A percentile compares a stretch with the other conserved stretches of the same genome.
Conservation (phyloP, 2,329 filamentous ascomycete species). For the Aureobasidium mangrovei region DNA sequence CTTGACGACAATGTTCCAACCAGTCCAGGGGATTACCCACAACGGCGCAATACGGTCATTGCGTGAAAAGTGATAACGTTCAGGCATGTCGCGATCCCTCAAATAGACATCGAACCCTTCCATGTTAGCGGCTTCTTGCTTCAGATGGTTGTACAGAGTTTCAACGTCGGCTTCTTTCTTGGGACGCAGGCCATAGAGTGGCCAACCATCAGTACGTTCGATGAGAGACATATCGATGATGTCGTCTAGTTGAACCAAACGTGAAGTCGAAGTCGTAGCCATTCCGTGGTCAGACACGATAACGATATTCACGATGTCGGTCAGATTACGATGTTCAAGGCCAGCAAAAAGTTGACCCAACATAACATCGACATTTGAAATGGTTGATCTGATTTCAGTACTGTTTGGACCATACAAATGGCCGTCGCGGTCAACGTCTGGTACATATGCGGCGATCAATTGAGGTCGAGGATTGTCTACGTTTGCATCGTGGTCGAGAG, state of each 20-base stretch:
- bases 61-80: slow-evolving; percentile 80
- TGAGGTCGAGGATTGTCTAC: slow-evolving; percentile 60
- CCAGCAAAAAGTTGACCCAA: slow-evolving; percentile 67
- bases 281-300: slow-evolving; percentile 98
- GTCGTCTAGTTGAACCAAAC: slow-evolving; percentile 84
- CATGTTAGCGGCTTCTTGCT: slow-evolving; percentile 51
- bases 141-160: slow-evolving; percentile 53
- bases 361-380: slow-evolving; percentile 73
- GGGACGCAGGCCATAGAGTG: slow-evolving; percentile 77
- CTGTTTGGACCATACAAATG: slow-evolving; percentile 90
- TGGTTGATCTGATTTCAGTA: slow-evolving; percentile 75
- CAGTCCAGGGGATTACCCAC: slow-evolving; percentile 87
- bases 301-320: slow-evolving; percentile 81
- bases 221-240: slow-evolving; percentile 69
- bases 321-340: slow-evolving; percentile 73
- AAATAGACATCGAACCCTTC: slow-evolving; percentile 80
- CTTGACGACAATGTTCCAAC: slow-evolving; percentile 82
- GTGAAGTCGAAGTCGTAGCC: slow-evolving; percentile 77
- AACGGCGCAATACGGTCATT: slow-evolving; percentile 87
- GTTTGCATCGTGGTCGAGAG: slow-evolving; percentile 43
- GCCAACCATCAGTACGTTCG: slow-evolving; percentile 87
- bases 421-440: slow-evolving; percentile 79
- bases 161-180: slow-evolving; percentile 59
- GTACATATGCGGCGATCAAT: slow-evolving; percentile 88
- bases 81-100: slow-evolving; percentile 78